Evolutionary conservation across 805 yeast genomes (phyloP).

Genomic region (Lipomyces chichibuensis): DNA sequence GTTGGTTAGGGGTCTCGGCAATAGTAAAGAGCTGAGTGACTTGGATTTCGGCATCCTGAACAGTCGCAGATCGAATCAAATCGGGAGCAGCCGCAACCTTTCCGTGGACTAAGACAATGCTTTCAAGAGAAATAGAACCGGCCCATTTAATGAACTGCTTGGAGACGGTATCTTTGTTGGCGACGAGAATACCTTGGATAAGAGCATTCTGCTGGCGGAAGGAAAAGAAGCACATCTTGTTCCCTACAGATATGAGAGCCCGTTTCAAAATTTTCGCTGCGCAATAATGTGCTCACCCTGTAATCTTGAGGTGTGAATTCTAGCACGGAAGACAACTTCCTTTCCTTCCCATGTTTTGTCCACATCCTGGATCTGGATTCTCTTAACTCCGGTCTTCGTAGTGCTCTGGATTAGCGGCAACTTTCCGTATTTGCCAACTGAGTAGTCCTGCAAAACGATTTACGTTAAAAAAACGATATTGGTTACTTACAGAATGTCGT

Average conservation of each 20-base stretch:
- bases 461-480: neutral
- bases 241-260: conserved; percentile 48
- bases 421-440: conserved; percentile 87
- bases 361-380: conserved; percentile 59
- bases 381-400: conserved; percentile 63
- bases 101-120: conserved; percentile 91
- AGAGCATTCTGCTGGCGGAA: conserved; percentile 86
- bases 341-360: conserved; percentile 69
- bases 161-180: conserved; percentile 72
- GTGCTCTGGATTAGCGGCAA: conserved; percentile 82
- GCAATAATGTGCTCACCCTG: conserved; percentile 53
- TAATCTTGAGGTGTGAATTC: conserved; percentile 89
- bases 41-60: conserved; percentile 85
- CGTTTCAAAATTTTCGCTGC: neutral
- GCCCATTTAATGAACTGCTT: conserved; percentile 98
- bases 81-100: conserved; percentile 80
- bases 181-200: conserved; percentile 83
- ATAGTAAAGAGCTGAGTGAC: conserved; percentile 73
- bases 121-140: conserved; percentile 79
- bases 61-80: conserved; percentile 84
- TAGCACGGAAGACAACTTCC: conserved; percentile 84
- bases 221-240: conserved; percentile 86
- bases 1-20: conserved; percentile 85
- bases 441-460: conserved; percentile 57
- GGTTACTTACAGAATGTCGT: neutral